phyloP scores from a whole-genome alignment of 768 basidiomycete species.

The Suillus fuscotomentosus region DNA sequence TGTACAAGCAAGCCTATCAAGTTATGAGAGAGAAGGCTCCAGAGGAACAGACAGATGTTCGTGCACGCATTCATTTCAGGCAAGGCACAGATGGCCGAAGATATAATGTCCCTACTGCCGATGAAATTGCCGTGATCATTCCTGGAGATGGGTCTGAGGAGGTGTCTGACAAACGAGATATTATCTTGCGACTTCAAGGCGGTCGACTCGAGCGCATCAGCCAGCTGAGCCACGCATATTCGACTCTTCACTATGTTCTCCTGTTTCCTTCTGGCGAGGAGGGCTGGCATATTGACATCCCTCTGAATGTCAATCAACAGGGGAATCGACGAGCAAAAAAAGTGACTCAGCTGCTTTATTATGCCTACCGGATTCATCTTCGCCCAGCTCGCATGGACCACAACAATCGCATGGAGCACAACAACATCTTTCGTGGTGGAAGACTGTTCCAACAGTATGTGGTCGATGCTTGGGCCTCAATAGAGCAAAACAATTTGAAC shows the following conservation, averaged over 20 bases:
- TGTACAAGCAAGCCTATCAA: slow-evolving; percentile 32
- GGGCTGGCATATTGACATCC: slow-evolving; percentile 36
- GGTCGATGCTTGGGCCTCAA: slow-evolving; percentile 44
- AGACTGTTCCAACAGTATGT: slow-evolving; percentile 44
- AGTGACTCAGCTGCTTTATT: slow-evolving; percentile 28
- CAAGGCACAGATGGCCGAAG: slow-evolving; percentile 25
- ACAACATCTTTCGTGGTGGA: slow-evolving; percentile 33
- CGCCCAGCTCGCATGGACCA: slow-evolving; percentile 13
- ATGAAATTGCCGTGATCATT: slow-evolving; percentile 35
- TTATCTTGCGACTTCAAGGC: slow-evolving; percentile 27
- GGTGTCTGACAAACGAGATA: slow-evolving; percentile 25
- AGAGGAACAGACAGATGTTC: slow-evolving; percentile 15
- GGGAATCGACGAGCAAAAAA: slow-evolving; percentile 9
- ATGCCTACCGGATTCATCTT: slow-evolving; percentile 28
- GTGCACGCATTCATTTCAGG: slow-evolving; percentile 8
- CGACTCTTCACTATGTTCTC: slow-evolving; percentile 41
- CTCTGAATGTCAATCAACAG: background rate
- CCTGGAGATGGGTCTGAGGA: slow-evolving; percentile 21
- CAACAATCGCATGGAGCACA: background rate
- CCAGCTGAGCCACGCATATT: slow-evolving; percentile 35
- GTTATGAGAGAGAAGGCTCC: slow-evolving; percentile 22
- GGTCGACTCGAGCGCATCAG: slow-evolving; percentile 27
- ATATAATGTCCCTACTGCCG: slow-evolving; percentile 44
- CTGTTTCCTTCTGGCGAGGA: slow-evolving; percentile 40
- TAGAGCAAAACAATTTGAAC: slow-evolving; percentile 38